A percentile compares a stretch with the other conserved stretches of the same genome.
Evolutionary conservation across 2,329 filamentous ascomycete species (phyloP).

Genomic region (Fusarium sulawesiense): DNA sequence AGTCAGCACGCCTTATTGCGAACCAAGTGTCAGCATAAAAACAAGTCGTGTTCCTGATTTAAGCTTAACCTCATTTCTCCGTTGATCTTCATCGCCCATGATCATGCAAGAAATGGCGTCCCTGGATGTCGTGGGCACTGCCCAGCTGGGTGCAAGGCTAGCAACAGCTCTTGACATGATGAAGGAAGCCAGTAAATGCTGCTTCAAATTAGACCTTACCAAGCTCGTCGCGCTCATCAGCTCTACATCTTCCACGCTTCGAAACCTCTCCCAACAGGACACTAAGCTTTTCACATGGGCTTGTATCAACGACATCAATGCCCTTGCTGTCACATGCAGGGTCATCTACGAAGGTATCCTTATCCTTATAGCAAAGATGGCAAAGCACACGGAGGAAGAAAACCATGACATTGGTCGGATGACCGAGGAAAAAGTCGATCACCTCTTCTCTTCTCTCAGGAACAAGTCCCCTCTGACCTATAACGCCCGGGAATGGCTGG

Average conservation of each 20-base stretch:
- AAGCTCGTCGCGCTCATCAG: background rate
- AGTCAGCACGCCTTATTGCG: background rate
- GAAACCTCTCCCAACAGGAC: background rate
- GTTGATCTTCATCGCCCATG: accelerated
- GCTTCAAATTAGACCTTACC: background rate
- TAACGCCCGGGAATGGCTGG: background rate
- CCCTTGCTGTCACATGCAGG: background rate
- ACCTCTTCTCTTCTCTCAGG: background rate
- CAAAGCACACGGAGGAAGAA: background rate
- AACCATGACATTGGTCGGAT: accelerated
- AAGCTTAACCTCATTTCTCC: accelerated
- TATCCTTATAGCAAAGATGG: background rate
- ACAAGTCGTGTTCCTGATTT: background rate
- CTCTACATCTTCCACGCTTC: background rate
- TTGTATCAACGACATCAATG: background rate
- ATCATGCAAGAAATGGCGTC: background rate
- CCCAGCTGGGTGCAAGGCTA: conserved; percentile 1
- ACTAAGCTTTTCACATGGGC: background rate
- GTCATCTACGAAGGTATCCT: background rate
- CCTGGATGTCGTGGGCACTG: background rate
- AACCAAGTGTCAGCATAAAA: background rate
- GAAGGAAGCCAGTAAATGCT: background rate
- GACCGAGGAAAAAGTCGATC: background rate
- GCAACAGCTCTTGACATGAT: background rate
- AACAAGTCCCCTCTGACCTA: background rate